Evolutionary conservation across 2,329 filamentous ascomycete species (phyloP).

Genomic region (Aspergillus ustus): DNA sequence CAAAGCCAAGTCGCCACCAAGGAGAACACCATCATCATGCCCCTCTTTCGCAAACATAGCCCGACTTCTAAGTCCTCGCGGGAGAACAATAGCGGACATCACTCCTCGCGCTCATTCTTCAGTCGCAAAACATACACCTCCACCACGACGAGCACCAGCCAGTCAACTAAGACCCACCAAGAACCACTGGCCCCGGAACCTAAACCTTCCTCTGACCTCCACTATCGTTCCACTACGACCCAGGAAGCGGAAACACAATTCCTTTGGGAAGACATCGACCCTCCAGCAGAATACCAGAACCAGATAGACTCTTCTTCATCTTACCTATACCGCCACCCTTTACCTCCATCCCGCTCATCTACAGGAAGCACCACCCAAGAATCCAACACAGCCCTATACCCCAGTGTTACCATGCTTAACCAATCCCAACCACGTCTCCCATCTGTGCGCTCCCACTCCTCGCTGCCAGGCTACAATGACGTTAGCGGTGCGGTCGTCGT

Average conservation of each 20-base stretch:
- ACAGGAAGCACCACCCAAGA: neutral
- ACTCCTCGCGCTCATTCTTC: neutral
- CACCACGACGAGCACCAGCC: neutral
- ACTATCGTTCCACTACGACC: neutral
- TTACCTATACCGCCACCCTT: neutral
- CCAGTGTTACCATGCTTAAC: neutral
- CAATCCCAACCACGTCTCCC: neutral
- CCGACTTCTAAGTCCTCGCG: no score
- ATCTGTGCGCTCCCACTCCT: neutral
- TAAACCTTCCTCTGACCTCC: neutral
- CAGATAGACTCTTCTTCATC: neutral
- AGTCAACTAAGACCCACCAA: neutral
- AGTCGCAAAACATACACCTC: neutral
- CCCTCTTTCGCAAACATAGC: neutral
- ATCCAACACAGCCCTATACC: neutral
- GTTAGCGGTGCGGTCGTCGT: slow-evolving; percentile 34
- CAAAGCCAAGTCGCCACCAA: neutral
- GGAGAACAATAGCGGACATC: neutral
- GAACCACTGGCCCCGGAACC: neutral
- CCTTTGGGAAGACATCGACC: slow-evolving; percentile 14
- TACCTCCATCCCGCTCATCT: neutral
- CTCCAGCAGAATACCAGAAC: neutral
- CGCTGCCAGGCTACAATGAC: slow-evolving; percentile 31
- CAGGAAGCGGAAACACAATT: neutral
- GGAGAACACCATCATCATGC: neutral